Percentiles rank a stretch among this genome's conserved stretches.
Conservation (phyloP, 305 asterid species). For the Salvia sclarea region DNA sequence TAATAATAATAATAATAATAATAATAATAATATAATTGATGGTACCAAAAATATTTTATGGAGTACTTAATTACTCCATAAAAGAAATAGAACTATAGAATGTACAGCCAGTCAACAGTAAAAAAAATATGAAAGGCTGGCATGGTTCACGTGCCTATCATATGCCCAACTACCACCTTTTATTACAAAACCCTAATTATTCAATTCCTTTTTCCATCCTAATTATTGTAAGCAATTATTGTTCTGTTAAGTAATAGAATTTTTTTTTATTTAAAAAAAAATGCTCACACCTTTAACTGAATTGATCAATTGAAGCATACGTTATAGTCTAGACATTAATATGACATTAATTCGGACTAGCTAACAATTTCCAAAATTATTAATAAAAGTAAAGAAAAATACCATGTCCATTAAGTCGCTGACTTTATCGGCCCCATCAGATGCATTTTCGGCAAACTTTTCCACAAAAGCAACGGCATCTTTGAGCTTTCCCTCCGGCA, state of each 20-base stretch:
- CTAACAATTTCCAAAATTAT: background rate
- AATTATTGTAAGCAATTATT: background rate
- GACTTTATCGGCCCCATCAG: conserved; percentile 44
- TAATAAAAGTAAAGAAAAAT: background rate
- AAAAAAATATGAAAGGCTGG: background rate
- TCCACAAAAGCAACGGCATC: conserved; percentile 35
- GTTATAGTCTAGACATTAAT: background rate
- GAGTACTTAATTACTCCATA: too few relatives aligned
- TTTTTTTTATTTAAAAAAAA: too few relatives aligned
- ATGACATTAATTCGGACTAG: background rate
- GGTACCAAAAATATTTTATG: background rate
- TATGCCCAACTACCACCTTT: conserved; percentile 10
- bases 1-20: too few relatives aligned
- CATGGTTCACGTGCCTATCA: conserved; percentile 19
- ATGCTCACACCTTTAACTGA: background rate
- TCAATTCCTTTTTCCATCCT: background rate
- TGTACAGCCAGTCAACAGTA: background rate
- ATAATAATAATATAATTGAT: background rate
- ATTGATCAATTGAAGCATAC: background rate
- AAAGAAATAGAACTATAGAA: too few relatives aligned
- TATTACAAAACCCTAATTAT: too few relatives aligned
- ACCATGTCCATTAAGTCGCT: conserved; percentile 53
- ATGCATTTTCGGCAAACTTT: conserved; percentile 43
- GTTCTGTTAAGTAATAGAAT: too few relatives aligned
- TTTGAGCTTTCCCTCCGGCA: conserved; percentile 47